Conservation (phyloP, 352 stramenopile genomes). For the Phytophthora megakarya region DNA sequence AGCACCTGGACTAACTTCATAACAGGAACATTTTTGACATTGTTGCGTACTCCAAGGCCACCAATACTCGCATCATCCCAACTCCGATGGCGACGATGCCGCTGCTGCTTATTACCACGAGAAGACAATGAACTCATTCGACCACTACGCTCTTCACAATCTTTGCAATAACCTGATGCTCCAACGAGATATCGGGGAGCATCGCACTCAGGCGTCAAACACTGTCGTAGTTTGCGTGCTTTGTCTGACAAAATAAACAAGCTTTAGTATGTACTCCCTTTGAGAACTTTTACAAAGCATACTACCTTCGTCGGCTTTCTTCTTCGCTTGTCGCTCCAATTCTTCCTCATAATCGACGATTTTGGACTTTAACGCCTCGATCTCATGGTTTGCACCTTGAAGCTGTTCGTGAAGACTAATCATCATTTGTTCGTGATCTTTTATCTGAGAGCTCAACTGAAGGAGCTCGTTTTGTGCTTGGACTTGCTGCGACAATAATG, state of each 20-base stretch:
- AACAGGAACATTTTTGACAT: constrained; percentile 47
- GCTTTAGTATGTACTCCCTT: neutral
- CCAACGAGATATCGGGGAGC: constrained; percentile 67
- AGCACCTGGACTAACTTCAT: constrained; percentile 49
- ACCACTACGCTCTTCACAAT: constrained; percentile 47
- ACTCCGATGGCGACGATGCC: constrained; percentile 53
- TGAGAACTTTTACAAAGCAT: neutral
- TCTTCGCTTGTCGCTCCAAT: constrained; percentile 41
- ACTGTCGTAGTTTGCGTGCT: constrained; percentile 51
- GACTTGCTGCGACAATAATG: neutral
- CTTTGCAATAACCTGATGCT: constrained; percentile 63
- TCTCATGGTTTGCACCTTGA: constrained; percentile 19
- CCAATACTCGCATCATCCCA: constrained; percentile 42
- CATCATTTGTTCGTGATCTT: constrained; percentile 18
- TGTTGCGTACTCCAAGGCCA: constrained; percentile 34
- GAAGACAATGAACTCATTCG: neutral
- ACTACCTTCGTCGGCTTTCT: constrained; percentile 46
- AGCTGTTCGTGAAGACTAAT: constrained; percentile 29
- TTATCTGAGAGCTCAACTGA: constrained; percentile 5
- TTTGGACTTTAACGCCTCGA: constrained; percentile 35
- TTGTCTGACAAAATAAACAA: constrained; percentile 41
- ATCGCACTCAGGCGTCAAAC: constrained; percentile 72
- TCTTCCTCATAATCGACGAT: constrained; percentile 53
- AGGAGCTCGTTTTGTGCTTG: constrained; percentile 7
- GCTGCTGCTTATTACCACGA: constrained; percentile 16